These are phyloP conservation scores for Diplotaxis tenuifolia DNA, from an alignment of 345 rosid genomes.

Conservation along the genomic window DNA sequence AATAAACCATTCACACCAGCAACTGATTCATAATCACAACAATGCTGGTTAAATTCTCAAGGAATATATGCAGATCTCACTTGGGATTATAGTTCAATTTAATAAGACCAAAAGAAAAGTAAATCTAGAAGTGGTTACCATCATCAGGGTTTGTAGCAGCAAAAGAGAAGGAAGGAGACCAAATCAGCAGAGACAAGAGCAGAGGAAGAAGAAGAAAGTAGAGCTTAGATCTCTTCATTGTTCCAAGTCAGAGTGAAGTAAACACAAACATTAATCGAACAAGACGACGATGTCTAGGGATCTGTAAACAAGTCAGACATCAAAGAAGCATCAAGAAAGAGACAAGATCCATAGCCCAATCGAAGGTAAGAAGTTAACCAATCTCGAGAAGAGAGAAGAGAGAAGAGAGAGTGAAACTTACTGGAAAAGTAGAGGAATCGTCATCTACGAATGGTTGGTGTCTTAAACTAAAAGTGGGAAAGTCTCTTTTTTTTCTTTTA, in stretches of 20 bases:
- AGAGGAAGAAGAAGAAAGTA: conserved; percentile 33
- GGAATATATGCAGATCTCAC: conserved; percentile 32
- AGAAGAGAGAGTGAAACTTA: conserved; percentile 27
- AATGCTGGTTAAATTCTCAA: conserved; percentile 37
- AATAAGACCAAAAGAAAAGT: neutral
- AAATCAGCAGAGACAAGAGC: conserved; percentile 58
- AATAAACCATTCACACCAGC: conserved; percentile 77
- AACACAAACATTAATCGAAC: conserved; percentile 37
- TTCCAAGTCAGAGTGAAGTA: conserved; percentile 32
- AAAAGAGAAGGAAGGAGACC: conserved; percentile 46
- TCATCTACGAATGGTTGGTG: conserved; percentile 29
- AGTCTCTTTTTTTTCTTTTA: conserved; percentile 14
- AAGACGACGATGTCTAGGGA: conserved; percentile 37
- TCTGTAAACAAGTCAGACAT: conserved; percentile 36
- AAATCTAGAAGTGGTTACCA: conserved; percentile 48
- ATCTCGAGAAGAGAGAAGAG: conserved; percentile 18
- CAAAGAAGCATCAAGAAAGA: conserved; percentile 20
- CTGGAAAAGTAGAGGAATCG: conserved; percentile 34
- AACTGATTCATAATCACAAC: conserved; percentile 53
- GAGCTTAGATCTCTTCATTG: conserved; percentile 64
- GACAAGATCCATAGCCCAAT: conserved; percentile 16
- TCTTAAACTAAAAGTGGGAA: conserved; percentile 26
- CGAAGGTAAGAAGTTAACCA: conserved; percentile 8
- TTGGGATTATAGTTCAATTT: neutral
- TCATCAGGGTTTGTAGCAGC: conserved; percentile 71